Base-by-base conservation (phyloP, 163 green algal genomes). In the Chlorella variabilis region DNA sequence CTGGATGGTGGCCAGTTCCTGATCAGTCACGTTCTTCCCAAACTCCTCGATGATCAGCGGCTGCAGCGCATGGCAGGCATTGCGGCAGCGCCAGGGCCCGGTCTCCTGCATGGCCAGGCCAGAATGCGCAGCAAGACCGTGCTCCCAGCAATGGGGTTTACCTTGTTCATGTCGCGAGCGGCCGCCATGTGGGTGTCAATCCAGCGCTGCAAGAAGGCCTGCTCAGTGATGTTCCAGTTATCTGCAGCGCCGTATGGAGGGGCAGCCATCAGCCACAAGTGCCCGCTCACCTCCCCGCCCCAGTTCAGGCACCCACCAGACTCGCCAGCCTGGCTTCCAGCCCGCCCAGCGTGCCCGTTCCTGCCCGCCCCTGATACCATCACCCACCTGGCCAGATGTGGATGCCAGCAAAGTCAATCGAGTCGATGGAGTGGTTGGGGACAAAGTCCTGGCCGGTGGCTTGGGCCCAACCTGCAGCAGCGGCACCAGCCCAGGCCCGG, bases 401-500 rank as follows among this genome's bases (percentile, higher is more conserved):
- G 34, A 81, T 71, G 27, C n/a, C 83, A 25, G 65, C 69, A 31
- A 85, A 87, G 77, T 87, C 83, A 20, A 87, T 84, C 36, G 34
- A 54, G 8, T 61, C 9, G 45, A 71, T 45, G 0, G 34, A 6
- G 39, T 62, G 69, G 83, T 87, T 84, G 51, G 63, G 49, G 23
- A 88, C 80, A 80, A 91, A 94, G 87, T 94, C 84, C 81, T 94
- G 90, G 2, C 90, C 90, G 34, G 85, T 77, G 3, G 77, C 71
- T 0, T 20, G 15, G 1, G 81, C 86, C 90, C 90, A 94, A 13
- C 56, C 75, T 81, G 75, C 41, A 45, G 48, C 6, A 7, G 27
- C 15, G 17, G n/a, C n/a, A n/a, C n/a, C n/a, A n/a, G n/a, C n/a
- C n/a, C n/a, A n/a, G n/a, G n/a, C n/a, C n/a, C n/a, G n/a, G n/a